phyloP scores from a whole-genome alignment of 352 stramenopile genomes.

The Elongisporangium undulatum region DNA sequence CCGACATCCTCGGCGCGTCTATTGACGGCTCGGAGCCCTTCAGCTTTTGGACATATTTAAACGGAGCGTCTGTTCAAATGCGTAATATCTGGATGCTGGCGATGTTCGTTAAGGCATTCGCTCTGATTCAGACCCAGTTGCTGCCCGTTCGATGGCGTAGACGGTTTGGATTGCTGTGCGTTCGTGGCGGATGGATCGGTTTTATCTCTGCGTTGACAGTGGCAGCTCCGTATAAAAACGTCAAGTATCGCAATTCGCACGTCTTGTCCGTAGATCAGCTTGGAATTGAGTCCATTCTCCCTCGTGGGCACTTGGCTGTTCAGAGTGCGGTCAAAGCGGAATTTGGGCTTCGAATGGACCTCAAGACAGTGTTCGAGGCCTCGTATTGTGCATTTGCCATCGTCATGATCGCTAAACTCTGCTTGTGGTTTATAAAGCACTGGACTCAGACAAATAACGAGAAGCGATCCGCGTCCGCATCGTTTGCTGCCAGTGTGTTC shows the following conservation, averaged over 20 bases:
- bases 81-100: neutral
- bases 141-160: neutral
- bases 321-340: neutral
- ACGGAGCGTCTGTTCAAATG: neutral
- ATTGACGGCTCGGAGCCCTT: neutral
- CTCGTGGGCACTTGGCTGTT: neutral
- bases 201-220: neutral
- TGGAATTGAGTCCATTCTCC: neutral
- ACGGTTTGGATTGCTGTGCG: neutral
- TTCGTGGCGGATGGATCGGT: neutral
- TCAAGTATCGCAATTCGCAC: neutral
- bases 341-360: neutral
- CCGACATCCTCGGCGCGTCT: neutral
- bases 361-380: neutral
- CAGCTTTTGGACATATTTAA: neutral
- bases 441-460: neutral
- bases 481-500: neutral
- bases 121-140: neutral
- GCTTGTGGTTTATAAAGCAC: neutral
- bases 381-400: neutral
- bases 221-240: neutral
- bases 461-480: neutral
- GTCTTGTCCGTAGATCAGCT: neutral
- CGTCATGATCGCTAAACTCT: neutral
- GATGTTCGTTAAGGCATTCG: neutral